Evolutionary conservation across 148 eudicot genomes (phyloP).

Genomic region (Dianthus caryophyllus): DNA sequence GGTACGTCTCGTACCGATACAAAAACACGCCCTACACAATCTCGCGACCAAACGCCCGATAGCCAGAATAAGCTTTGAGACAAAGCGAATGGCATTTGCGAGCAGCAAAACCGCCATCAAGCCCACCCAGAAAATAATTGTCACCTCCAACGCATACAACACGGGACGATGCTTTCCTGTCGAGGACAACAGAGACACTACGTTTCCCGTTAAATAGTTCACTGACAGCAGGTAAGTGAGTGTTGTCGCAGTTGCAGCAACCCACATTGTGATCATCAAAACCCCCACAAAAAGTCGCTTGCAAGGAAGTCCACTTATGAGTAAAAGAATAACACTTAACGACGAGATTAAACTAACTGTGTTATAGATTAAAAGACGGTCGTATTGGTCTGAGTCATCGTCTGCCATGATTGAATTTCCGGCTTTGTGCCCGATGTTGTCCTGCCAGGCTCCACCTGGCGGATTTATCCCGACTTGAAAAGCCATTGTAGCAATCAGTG

Average conservation of each 20-base stretch:
- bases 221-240: slow-evolving; percentile 8
- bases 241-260: slow-evolving; percentile 25
- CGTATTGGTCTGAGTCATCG: not conserved
- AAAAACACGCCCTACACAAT: not conserved
- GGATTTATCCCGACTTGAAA: slow-evolving; percentile 33
- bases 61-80: not conserved
- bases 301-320: slow-evolving; percentile 33
- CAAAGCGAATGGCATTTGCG: not conserved
- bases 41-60: not conserved
- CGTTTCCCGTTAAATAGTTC: slow-evolving; percentile 1
- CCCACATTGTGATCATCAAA: slow-evolving; percentile 26
- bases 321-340: slow-evolving; percentile 22
- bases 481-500: slow-evolving; percentile 36
- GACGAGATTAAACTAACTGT: slow-evolving; percentile 23
- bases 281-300: slow-evolving; percentile 17
- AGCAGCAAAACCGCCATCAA: slow-evolving; percentile 16
- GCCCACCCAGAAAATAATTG: slow-evolving; percentile 1
- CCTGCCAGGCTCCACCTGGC: slow-evolving; percentile 29
- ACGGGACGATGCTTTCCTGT: not conserved
- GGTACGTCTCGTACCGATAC: not conserved
- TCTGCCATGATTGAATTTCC: slow-evolving; percentile 20
- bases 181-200: not conserved
- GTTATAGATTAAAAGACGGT: not conserved
- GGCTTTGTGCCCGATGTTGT: slow-evolving; percentile 12
- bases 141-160: not conserved